Evolutionary conservation across 2,329 filamentous ascomycete species (phyloP).

Genomic region (Penicillium corylophilum): DNA sequence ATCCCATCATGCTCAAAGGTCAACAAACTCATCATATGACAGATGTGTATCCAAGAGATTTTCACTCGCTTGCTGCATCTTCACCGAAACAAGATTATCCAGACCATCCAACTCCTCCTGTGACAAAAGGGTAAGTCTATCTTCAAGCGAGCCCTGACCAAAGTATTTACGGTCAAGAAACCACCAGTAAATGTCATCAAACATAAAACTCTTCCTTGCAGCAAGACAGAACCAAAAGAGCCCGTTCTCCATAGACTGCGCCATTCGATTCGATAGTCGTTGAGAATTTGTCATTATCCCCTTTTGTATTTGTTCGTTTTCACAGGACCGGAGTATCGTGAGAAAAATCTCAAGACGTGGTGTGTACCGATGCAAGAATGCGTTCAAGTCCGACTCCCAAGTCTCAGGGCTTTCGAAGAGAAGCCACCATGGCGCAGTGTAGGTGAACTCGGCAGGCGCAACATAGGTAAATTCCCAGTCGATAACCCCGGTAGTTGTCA

Average conservation of each 20-base stretch:
- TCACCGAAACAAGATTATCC: neutral
- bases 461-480: slow-evolving; percentile 16
- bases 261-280: neutral
- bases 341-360: neutral
- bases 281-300: neutral
- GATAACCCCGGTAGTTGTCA: neutral
- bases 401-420: slow-evolving; percentile 16
- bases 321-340: neutral
- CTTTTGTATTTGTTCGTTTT: neutral
- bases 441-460: slow-evolving; percentile 21
- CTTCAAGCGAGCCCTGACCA: neutral
- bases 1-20: neutral
- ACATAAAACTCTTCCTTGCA: neutral
- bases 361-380: neutral
- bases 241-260: neutral
- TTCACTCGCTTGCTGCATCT: slow-evolving; percentile 7
- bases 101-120: neutral
- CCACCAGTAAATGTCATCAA: neutral
- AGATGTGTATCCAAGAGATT: slow-evolving; percentile 1
- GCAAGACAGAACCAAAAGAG: neutral
- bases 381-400: neutral
- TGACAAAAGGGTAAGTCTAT: neutral
- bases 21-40: slow-evolving; percentile 6
- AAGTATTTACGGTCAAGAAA: neutral
- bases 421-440: slow-evolving; percentile 24